phyloP scores from a whole-genome alignment of 305 asterid genomes.

The Nicotiana rustica region DNA sequence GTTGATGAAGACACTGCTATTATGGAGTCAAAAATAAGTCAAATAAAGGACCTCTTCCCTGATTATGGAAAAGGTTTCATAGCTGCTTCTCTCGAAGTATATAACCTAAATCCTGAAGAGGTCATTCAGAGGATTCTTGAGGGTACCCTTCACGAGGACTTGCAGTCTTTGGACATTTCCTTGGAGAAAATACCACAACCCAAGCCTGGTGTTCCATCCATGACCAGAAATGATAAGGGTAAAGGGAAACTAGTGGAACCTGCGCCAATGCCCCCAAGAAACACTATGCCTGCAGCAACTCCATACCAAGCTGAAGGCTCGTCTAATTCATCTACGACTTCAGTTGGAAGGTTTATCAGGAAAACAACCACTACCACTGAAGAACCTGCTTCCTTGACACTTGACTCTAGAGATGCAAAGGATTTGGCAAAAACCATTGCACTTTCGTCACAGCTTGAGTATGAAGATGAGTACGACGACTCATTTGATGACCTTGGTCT shows the following conservation, averaged over 20 bases:
- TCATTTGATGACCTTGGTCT: slow-evolving; percentile 95
- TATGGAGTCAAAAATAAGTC: slow-evolving; percentile 87
- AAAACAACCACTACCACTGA: slow-evolving; percentile 53
- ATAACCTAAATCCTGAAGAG: slow-evolving; percentile 88
- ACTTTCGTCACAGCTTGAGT: slow-evolving; percentile 78
- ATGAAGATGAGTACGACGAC: slow-evolving; percentile 97
- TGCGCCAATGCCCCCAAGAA: slow-evolving; percentile 45
- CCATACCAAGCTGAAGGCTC: slow-evolving; percentile 48
- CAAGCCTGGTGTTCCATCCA: slow-evolving; percentile 50
- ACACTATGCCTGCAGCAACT: slow-evolving; percentile 34
- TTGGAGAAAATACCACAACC: slow-evolving; percentile 60
- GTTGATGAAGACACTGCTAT: slow-evolving; percentile 82
- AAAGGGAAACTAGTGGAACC: slow-evolving; percentile 69
- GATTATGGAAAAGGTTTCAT: slow-evolving; percentile 88
- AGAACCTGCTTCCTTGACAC: slow-evolving; percentile 52
- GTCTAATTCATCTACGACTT: slow-evolving; percentile 60
- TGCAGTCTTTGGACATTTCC: slow-evolving; percentile 67
- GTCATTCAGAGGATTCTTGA: slow-evolving; percentile 96
- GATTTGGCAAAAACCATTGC: slow-evolving; percentile 70
- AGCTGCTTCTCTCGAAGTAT: slow-evolving; percentile 89
- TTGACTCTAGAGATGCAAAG: slow-evolving; percentile 56
- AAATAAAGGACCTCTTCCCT: slow-evolving; percentile 91
- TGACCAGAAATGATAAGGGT: slow-evolving; percentile 62
- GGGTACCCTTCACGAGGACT: slow-evolving; percentile 84
- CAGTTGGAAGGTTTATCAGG: slow-evolving; percentile 81